A percentile compares a stretch with the other conserved stretches of the same genome.
These are phyloP conservation scores for Solanum commersonii DNA, from an alignment of 257 asterid species.

Conservation along the genomic window DNA sequence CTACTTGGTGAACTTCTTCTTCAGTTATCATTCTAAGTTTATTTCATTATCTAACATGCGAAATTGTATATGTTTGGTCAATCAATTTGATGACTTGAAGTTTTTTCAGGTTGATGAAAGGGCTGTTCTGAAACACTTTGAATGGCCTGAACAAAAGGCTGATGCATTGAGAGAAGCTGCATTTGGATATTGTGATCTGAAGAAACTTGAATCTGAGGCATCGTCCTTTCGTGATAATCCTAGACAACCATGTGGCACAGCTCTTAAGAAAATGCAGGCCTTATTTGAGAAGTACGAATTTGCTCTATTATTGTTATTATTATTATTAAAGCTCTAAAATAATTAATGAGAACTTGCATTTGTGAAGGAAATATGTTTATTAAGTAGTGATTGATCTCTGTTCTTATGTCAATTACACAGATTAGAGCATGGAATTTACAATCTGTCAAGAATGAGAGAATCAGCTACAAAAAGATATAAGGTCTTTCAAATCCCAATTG, in stretches of 20 bases:
- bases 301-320: background rate
- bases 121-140: slow-evolving; percentile 95
- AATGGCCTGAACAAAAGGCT: slow-evolving; percentile 96
- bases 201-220: slow-evolving; percentile 78
- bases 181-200: slow-evolving; percentile 81
- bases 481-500: slow-evolving; percentile 61
- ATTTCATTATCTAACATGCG: background rate
- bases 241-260: slow-evolving; percentile 58
- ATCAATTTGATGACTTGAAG: background rate
- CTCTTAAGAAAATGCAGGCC: slow-evolving; percentile 93
- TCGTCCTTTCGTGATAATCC: slow-evolving; percentile 72
- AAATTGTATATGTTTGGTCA: background rate
- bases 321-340: background rate
- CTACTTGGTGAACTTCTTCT: slow-evolving; percentile 41
- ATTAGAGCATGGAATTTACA: slow-evolving; percentile 82
- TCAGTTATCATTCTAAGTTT: background rate
- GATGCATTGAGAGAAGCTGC: slow-evolving; percentile 98
- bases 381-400: background rate
- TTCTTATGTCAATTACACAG: slow-evolving; percentile 20
- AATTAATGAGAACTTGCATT: background rate
- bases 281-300: slow-evolving; percentile 67
- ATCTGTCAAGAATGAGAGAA: slow-evolving; percentile 82
- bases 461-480: slow-evolving; percentile 66
- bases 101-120: slow-evolving; percentile 80
- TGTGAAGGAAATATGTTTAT: background rate